Base-by-base conservation (phyloP, 2,329 filamentous ascomycete species). In the Cladophialophora chaetospira region DNA sequence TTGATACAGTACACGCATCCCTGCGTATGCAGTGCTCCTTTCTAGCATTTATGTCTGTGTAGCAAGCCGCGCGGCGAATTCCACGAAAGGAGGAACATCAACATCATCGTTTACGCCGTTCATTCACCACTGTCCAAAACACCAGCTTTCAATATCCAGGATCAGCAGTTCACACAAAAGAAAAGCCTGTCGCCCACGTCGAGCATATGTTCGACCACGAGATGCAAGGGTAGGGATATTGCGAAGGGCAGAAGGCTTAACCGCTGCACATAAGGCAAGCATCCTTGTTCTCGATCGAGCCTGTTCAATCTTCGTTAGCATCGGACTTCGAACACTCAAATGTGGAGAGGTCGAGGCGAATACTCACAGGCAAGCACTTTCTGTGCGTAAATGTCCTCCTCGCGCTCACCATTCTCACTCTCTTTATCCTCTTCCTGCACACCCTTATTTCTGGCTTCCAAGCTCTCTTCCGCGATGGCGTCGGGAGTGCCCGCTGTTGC, bases 191-290 rank as follows among this genome's bases (percentile, higher is more conserved):
- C 9, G 21, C 8, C 36, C n/a, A 4, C 13, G 3, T 3, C 15
- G 15, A 11, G 6, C 36, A 40, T 2, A 10, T 17, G 35, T 17
- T 36, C 33, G 17, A 36, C 40, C 40, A 43, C 9, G 21, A 2
- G 21, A 11, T 21, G 5, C n/a, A 19, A 17, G 9, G 3, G 17
- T 8, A 3, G 23, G 23, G 8, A 10, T 29, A 26, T 33, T 15
- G 15, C 9, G 21, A 26, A 35, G 11, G n/a, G 13, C 8, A 1
- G 11, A 3, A 8, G 10, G 9, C 40, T 74, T 83, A 97, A 79
- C 92, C 93, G 76, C 90, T 95, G 86, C 94, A 99, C 94, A 99
- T 97, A 64, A 96, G 73, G 73, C 94, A 99, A 45, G 88, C 82
- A 73, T 99, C 94, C 66, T 88, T 91, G 79, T 97, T 97, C 72